Conservation (phyloP, 768 basidiomycete species). For the Trametes punicea region DNA sequence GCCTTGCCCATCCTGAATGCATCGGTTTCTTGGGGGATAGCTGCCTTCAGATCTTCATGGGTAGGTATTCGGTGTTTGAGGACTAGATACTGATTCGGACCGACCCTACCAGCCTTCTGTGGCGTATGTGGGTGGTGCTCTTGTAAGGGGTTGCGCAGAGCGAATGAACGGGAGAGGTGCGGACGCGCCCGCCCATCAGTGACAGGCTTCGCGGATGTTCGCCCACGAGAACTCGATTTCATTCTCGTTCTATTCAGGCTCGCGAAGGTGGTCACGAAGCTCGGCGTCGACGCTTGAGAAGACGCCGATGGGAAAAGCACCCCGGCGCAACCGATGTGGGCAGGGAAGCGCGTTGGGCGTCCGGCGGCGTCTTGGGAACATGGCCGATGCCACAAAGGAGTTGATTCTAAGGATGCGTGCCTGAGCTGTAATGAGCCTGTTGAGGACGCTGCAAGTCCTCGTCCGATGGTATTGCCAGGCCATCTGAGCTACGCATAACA, state of each 20-base stretch:
- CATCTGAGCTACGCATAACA: too few relatives aligned
- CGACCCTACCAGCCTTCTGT: too few relatives aligned
- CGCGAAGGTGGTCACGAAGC: background rate
- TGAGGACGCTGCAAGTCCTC: too few relatives aligned
- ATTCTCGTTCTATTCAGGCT: background rate
- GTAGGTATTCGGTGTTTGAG: background rate
- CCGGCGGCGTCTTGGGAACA: background rate
- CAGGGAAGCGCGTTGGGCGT: constrained; percentile 1
- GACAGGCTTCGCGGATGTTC: background rate
- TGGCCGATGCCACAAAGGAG: too few relatives aligned
- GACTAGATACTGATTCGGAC: too few relatives aligned
- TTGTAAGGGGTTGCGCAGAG: too few relatives aligned
- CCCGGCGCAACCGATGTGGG: background rate
- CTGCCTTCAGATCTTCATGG: background rate
- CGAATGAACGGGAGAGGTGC: background rate
- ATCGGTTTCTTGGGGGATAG: background rate
- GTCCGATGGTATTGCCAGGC: too few relatives aligned
- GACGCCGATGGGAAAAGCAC: background rate
- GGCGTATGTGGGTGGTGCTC: too few relatives aligned
- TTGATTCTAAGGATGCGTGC: too few relatives aligned
- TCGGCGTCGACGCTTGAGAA: background rate
- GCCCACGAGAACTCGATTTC: background rate
- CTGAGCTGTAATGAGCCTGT: too few relatives aligned
- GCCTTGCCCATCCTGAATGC: too few relatives aligned
- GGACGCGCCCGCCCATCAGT: background rate